Base-by-base conservation (phyloP, 495 filamentous ascomycete genomes). In the Hypoxylon trugodes region DNA sequence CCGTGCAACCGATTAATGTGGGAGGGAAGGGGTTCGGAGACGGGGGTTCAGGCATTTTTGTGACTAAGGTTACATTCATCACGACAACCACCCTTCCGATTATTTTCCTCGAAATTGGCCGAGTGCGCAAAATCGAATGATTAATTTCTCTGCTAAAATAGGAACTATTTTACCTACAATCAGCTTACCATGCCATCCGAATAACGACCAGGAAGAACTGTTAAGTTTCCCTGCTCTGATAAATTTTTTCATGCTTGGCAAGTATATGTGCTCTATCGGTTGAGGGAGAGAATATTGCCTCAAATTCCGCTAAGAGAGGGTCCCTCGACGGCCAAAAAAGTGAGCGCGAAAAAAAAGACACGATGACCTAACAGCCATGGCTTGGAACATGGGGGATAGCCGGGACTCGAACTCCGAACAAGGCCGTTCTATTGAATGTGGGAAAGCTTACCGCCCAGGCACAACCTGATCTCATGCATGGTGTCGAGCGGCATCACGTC, bases 391-490 rank as follows among this genome's bases (percentile, higher is more conserved):
- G 9, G 42, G 38, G 51, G 56, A 18, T 42, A 66, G 24, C 32
- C 56, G 56, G 56, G 41, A 37, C 19, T 59, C 36, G 3, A 59
- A 47, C 47, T 62, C 58, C 64, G 61, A 65, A 55, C 25, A 16
- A 26, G 25, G 48, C 26, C 58, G 50, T 58, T 57, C 40, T 48
- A 43, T 57, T 58, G 35, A 46, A 50, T 47, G 63, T 49, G 24
- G 35, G 40, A 37, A 42, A 38, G 60, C 35, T 71, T 71, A 69
- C 69, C 69, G 69, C 69, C 69, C 69, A 66, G 69, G 65, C 42
- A 60, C 65, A 59, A 69, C 57, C 45, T 59, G 52, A 65, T 69
- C 41, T 49, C 52, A 61, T 71, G 66, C 69, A 66, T 43, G 7
- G 49, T 61, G 61, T 40, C 50, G 49, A 50, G 59, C 54, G 57